These are phyloP conservation scores for Balakata baccata DNA, from an alignment of 345 rosid species.

Conservation along the genomic window DNA sequence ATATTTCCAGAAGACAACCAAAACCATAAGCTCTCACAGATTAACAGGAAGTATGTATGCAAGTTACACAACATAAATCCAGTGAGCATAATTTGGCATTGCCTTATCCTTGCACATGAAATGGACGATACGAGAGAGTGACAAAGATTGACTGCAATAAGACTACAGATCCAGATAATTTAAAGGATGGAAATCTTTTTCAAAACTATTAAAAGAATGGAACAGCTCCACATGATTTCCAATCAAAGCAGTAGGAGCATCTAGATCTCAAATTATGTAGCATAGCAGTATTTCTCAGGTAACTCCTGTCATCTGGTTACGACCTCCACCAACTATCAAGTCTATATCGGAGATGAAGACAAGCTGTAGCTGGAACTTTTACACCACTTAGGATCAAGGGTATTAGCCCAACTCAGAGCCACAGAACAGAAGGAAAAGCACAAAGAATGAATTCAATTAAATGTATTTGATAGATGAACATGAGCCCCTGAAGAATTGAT, in stretches of 20 bases:
- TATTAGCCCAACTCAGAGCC: neutral
- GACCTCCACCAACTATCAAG: neutral
- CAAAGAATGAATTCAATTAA: neutral
- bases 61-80: neutral
- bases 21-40: neutral
- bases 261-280: neutral
- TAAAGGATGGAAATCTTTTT: neutral
- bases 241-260: neutral
- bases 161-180: neutral
- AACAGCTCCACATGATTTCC: slow-evolving; percentile 7
- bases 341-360: neutral
- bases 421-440: neutral
- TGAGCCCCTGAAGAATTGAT: neutral
- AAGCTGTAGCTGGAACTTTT: neutral
- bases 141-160: neutral
- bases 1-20: neutral
- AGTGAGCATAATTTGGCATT: neutral
- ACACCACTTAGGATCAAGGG: neutral
- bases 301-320: neutral
- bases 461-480: neutral
- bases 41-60: neutral
- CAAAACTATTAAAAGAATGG: neutral
- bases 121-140: neutral
- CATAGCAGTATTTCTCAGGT: neutral
- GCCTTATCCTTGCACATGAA: neutral